Percentiles rank a stretch among this genome's conserved stretches.
Evolutionary conservation across 2,329 filamentous ascomycete genomes (phyloP).

Genomic region (Metarhizium album): DNA sequence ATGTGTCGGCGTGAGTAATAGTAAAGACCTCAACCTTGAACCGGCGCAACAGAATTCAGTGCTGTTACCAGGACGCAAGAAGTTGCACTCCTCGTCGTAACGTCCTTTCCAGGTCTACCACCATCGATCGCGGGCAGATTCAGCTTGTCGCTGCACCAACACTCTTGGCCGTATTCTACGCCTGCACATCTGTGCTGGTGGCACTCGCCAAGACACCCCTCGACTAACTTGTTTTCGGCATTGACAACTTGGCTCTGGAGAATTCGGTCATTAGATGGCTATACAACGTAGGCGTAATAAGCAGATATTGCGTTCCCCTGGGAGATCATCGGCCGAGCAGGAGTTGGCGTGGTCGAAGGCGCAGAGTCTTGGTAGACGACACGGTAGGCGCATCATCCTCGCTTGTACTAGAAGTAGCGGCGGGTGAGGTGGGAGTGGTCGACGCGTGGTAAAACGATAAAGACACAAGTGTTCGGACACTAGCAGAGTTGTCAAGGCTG

Average conservation of each 20-base stretch:
- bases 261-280: conserved; percentile 22
- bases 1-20: conserved; percentile 13
- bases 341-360: conserved; percentile 11
- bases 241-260: conserved; percentile 20
- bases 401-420: conserved; percentile 1
- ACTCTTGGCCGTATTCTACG: conserved; percentile 27
- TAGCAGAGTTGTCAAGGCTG: background rate
- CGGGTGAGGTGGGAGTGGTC: conserved; percentile 1
- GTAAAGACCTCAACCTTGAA: conserved; percentile 22
- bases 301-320: conserved; percentile 26
- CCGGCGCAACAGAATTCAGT: conserved; percentile 21
- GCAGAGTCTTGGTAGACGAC: conserved; percentile 4
- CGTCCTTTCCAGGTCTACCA: conserved; percentile 17
- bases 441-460: background rate
- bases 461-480: no score
- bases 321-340: conserved; percentile 18
- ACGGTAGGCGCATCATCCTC: background rate
- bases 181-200: conserved; percentile 24
- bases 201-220: conserved; percentile 22
- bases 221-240: conserved; percentile 22
- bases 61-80: conserved; percentile 23
- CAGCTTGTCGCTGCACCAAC: conserved; percentile 25
- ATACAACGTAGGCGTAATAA: conserved; percentile 24
- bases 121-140: conserved; percentile 15
- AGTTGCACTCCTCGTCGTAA: conserved; percentile 21